These are phyloP conservation scores for Globisporangium paddicum DNA, from an alignment of 352 stramenopile species.

Conservation along the genomic window DNA sequence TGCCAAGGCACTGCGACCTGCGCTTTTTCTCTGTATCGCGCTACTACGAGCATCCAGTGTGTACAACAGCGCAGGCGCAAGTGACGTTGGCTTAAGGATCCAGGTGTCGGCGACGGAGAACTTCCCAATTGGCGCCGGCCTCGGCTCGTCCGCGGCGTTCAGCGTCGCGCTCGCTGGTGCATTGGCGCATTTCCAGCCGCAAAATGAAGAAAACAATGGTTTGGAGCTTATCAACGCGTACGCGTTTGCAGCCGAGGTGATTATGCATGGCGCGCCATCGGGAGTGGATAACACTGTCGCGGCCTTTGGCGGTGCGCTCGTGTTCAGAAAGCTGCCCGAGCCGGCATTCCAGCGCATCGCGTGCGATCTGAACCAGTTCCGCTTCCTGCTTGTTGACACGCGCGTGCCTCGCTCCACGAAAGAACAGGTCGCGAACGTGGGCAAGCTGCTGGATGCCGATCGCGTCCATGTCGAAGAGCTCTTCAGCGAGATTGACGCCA, in stretches of 20 bases:
- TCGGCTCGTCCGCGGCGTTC: conserved; percentile 91
- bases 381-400: conserved; percentile 90
- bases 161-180: conserved; percentile 79
- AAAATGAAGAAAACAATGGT: no score
- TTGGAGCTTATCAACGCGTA: conserved; percentile 77
- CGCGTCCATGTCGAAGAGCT: conserved; percentile 30
- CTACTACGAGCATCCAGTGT: conserved; percentile 39
- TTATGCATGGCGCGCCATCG: conserved; percentile 89
- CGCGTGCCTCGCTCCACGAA: conserved; percentile 87
- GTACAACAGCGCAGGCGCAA: conserved; percentile 17
- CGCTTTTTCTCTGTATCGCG: conserved; percentile 55
- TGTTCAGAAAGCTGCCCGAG: conserved; percentile 59
- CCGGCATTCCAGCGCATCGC: conserved; percentile 40
- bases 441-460: conserved; percentile 53
- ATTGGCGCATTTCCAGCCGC: conserved; percentile 27
- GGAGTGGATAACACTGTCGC: conserved; percentile 92
- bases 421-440: conserved; percentile 76
- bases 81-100: conserved; percentile 28
- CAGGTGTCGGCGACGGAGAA: conserved; percentile 34
- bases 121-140: conserved; percentile 82
- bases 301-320: conserved; percentile 80
- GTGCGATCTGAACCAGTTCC: conserved; percentile 59
- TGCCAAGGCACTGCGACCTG: conserved; percentile 40
- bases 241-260: conserved; percentile 84
- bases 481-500: conserved; percentile 78